Percentiles rank a stretch among this genome's conserved stretches.
Conservation (phyloP, 768 basidiomycete species). For the Suillus subaureus region DNA sequence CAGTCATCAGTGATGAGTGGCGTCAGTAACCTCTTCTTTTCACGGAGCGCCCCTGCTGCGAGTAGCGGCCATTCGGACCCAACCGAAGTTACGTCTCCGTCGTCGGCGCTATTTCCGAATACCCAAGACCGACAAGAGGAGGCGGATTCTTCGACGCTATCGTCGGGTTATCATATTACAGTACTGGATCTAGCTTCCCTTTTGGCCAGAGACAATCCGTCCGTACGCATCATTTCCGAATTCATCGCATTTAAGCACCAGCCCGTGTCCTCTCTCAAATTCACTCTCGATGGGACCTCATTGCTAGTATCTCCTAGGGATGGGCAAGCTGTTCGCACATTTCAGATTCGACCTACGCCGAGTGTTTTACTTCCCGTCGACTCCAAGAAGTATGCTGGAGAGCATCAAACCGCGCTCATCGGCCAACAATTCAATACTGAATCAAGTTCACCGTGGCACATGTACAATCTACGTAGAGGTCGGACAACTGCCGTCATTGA, state of each 20-base stretch:
- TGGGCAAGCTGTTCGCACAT: conserved; percentile 56
- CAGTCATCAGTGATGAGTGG: conserved; percentile 28
- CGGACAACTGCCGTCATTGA: conserved; percentile 68
- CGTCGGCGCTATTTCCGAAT: background rate
- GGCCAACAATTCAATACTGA: conserved; percentile 8
- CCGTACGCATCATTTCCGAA: conserved; percentile 43
- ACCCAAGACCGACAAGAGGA: conserved; percentile 6
- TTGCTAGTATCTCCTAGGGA: conserved; percentile 54
- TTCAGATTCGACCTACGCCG: conserved; percentile 39
- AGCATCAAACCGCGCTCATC: background rate
- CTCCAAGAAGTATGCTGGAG: background rate
- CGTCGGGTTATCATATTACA: conserved; percentile 49
- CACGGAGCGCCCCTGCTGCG: conserved; percentile 62
- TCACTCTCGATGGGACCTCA: conserved; percentile 55
- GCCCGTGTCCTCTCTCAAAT: conserved; percentile 48
- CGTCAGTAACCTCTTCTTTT: conserved; percentile 49
- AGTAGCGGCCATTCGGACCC: conserved; percentile 19
- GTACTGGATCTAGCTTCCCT: conserved; percentile 57
- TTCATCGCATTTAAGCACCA: conserved; percentile 52
- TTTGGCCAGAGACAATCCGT: conserved; percentile 15
- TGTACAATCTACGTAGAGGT: conserved; percentile 75
- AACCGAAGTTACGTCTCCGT: conserved; percentile 4
- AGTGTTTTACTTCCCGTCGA: conserved; percentile 19
- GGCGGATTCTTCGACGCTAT: conserved; percentile 8
- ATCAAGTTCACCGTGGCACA: conserved; percentile 45